Percentiles rank a stretch among this genome's conserved stretches.
Conservation (phyloP, 2,329 filamentous ascomycete genomes). For the Aspergillus neotritici region DNA sequence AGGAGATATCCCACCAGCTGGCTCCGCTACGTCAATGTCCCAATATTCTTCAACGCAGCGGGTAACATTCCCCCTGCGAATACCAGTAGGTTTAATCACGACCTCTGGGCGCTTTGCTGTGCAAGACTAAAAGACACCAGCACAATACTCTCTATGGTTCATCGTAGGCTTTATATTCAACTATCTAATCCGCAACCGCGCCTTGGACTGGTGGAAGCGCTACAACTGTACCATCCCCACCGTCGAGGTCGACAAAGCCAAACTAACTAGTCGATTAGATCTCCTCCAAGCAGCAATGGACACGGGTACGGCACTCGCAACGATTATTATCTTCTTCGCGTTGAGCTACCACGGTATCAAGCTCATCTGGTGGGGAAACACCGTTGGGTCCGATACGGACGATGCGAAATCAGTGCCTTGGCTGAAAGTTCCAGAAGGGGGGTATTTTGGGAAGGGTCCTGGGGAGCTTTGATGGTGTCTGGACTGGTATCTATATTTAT, state of each 20-base stretch:
- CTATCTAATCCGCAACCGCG: conserved; percentile 24
- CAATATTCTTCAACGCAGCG: conserved; percentile 30
- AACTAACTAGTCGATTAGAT: not conserved
- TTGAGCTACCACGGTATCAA: conserved; percentile 26
- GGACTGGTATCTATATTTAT: too few species aligned
- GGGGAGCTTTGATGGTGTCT: conserved; percentile 20
- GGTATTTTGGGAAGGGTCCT: conserved; percentile 28
- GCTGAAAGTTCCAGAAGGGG: conserved; percentile 23
- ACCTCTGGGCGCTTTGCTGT: not conserved
- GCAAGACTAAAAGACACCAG: conserved; percentile 17
- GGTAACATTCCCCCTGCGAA: conserved; percentile 31
- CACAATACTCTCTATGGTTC: conserved; percentile 30
- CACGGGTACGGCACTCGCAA: conserved; percentile 29
- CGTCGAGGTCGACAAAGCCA: too few species aligned
- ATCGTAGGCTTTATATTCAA: conserved; percentile 30
- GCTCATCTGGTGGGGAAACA: conserved; percentile 34
- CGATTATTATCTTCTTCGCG: conserved; percentile 30
- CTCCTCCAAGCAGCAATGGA: conserved; percentile 30
- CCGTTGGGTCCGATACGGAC: conserved; percentile 29
- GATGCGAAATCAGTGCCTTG: conserved; percentile 32
- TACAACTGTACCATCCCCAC: conserved; percentile 22
- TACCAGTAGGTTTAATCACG: conserved; percentile 22
- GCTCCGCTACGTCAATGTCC: conserved; percentile 30
- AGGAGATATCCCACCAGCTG: conserved; percentile 27
- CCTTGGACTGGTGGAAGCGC: conserved; percentile 30